Evolutionary conservation across 768 basidiomycete species (phyloP), one percentile per base, ranked within the genome.

Genomic region (Tubosaeta sp.): DNA sequence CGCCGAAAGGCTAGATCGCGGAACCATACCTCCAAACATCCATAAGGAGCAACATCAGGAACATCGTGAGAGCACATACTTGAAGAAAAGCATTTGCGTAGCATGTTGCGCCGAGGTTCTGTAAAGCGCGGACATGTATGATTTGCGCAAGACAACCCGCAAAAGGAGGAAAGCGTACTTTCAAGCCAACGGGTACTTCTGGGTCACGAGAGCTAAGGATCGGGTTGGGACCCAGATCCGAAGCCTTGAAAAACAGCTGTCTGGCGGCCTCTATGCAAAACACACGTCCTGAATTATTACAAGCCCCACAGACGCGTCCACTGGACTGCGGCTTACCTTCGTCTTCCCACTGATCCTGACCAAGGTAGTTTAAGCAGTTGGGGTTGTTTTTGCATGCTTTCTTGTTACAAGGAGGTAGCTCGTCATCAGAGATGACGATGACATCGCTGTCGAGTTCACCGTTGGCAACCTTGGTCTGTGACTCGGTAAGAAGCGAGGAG

Each of bases 51-150:
- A 43, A 45, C 16, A 7, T 11, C 16, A 14, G n/a, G 25, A 43
- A 53, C n/a, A 26, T 29, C n/a, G 33, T 17, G 19, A 42, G 29
- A 34, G 27, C 32, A 62, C 64, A 34, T 60, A 87, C 91, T 73
- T 98, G 95, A 42, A 98, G 77, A 56, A 89, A 97, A 17, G 92
- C 92, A 67, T 97, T 97, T 54, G 91, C 94, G 60, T 97, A 98
- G 66, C 95, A 98, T 4, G 95, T 97, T 16, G 95, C 95, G 5
- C 95, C 95, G 17, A 98, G 81, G 66, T 98, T 97, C 92, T 94
- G 61, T 35, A 2, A 16, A 17, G 31, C 31, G 55, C 31, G 19
- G 42, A 44, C 44, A 41, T 35, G 32, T 38, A 60, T 41, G 2
- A 22, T 33, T 43, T 45, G n/a, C 50, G 42, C 37, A 43, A 34